Conservation (phyloP, 2,329 filamentous ascomycete species). For the Bipolaris zeicola region DNA sequence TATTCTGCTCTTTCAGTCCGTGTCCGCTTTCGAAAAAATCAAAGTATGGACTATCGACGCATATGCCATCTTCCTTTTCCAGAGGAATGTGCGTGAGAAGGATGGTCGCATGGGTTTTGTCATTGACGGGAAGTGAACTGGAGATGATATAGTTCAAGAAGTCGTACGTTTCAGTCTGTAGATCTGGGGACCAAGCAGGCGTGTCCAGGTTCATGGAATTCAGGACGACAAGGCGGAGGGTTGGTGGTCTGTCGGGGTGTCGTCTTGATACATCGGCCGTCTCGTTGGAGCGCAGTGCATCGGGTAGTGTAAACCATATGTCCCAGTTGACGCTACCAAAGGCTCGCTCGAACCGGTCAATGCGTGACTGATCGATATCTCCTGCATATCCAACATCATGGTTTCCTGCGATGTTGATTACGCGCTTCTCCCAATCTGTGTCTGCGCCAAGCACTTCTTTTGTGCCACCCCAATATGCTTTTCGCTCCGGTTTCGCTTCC, state of each 20-base stretch:
- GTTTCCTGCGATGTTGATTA: conserved; percentile 93
- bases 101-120: conserved; percentile 73
- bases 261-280: background rate
- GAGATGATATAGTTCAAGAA: conserved; percentile 75
- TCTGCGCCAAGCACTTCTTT: conserved; percentile 52
- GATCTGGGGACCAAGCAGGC: conserved; percentile 68
- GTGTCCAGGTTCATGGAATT: conserved; percentile 95
- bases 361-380: conserved; percentile 76
- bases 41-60: conserved; percentile 83
- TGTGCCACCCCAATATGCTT: conserved; percentile 31
- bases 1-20: conserved; percentile 88
- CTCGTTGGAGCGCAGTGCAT: conserved; percentile 2
- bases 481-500: conserved; percentile 13
- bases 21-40: conserved; percentile 71
- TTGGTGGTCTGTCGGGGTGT: conserved; percentile 55
- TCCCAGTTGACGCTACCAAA: conserved; percentile 95
- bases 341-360: conserved; percentile 78
- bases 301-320: conserved; percentile 64
- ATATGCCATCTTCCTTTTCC: conserved; percentile 80
- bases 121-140: conserved; percentile 64
- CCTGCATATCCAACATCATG: conserved; percentile 97
- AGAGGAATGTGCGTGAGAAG: conserved; percentile 91
- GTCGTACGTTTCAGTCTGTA: conserved; percentile 77
- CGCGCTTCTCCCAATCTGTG: conserved; percentile 69
- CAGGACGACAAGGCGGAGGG: conserved; percentile 81